Percentiles rank a stretch among this genome's conserved stretches.
phyloP scores from a whole-genome alignment of 495 filamentous ascomycete genomes.

The Neurospora pannonica region DNA sequence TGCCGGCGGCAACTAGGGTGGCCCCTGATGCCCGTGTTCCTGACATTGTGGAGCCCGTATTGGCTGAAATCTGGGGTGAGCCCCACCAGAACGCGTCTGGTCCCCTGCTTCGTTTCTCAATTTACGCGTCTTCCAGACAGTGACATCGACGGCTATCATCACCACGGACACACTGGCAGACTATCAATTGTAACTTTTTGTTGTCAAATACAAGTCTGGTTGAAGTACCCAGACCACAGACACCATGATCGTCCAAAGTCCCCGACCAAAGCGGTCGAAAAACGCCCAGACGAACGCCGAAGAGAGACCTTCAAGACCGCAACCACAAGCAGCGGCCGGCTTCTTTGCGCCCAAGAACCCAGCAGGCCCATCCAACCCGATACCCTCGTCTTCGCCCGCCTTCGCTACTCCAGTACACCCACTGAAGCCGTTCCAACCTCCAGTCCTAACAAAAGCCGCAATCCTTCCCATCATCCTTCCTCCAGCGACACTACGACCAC shows the following conservation, averaged over 20 bases:
- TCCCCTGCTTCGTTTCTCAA: conserved; percentile 12
- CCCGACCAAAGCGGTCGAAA: conserved; percentile 11
- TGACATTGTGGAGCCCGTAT: neutral
- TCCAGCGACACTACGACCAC: conserved; percentile 72
- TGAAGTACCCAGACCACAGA: neutral
- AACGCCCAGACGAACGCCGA: conserved; percentile 5
- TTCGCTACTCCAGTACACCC: conserved; percentile 78
- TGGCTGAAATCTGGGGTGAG: neutral
- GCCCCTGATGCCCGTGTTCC: conserved; percentile 4
- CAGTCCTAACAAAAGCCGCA: conserved; percentile 52
- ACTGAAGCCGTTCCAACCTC: conserved; percentile 46
- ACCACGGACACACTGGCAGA: neutral
- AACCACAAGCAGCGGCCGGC: conserved; percentile 14
- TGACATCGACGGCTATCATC: neutral
- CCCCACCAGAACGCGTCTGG: conserved; percentile 21
- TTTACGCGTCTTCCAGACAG: conserved; percentile 19
- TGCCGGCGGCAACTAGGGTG: conserved; percentile 8
- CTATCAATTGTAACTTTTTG: neutral
- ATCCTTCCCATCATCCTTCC: conserved; percentile 84
- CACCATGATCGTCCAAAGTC: conserved; percentile 23
- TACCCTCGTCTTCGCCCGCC: conserved; percentile 81
- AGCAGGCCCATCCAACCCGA: conserved; percentile 31
- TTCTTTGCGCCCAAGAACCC: conserved; percentile 33
- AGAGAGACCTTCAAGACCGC: conserved; percentile 20
- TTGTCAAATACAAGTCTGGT: no score